phyloP scores from a whole-genome alignment of 768 basidiomycete genomes.

The Lactarius psammicola region DNA sequence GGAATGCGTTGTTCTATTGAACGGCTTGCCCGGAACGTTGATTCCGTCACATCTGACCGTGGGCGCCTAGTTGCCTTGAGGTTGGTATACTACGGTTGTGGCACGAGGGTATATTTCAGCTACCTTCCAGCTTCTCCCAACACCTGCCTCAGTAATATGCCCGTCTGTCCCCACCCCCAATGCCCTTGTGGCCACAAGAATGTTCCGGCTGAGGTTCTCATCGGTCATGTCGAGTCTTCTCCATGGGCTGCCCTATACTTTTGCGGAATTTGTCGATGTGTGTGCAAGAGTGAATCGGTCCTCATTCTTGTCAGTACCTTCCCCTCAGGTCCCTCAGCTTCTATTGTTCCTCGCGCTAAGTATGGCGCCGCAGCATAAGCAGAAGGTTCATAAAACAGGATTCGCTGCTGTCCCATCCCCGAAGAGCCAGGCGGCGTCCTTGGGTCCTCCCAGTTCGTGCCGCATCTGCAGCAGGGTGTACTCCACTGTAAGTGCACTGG shows the following conservation, averaged over 20 bases:
- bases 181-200: slow-evolving; percentile 26
- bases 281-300: slow-evolving; percentile 23
- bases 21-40: slow-evolving; percentile 21
- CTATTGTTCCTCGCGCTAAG: background rate
- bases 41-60: slow-evolving; percentile 11
- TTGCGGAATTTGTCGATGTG: slow-evolving; percentile 25
- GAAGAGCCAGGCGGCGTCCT: background rate
- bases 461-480: slow-evolving; percentile 12
- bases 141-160: slow-evolving; percentile 18
- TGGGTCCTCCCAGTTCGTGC: background rate
- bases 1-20: background rate
- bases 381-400: slow-evolving; percentile 20
- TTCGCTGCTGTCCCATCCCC: background rate
- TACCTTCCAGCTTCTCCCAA: background rate
- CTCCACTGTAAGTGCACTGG: slow-evolving; percentile 32
- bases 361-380: slow-evolving; percentile 16
- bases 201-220: slow-evolving; percentile 14
- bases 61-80: slow-evolving; percentile 23
- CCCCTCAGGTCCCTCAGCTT: background rate
- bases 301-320: slow-evolving; percentile 18
- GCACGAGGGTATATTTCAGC: slow-evolving; percentile 3
- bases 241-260: slow-evolving; percentile 25
- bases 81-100: background rate
- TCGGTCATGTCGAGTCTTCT: slow-evolving; percentile 22
- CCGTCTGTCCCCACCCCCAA: slow-evolving; percentile 25